Conservation (phyloP, 202 grass and related monocot species). For the Alloteropsis angusta region DNA sequence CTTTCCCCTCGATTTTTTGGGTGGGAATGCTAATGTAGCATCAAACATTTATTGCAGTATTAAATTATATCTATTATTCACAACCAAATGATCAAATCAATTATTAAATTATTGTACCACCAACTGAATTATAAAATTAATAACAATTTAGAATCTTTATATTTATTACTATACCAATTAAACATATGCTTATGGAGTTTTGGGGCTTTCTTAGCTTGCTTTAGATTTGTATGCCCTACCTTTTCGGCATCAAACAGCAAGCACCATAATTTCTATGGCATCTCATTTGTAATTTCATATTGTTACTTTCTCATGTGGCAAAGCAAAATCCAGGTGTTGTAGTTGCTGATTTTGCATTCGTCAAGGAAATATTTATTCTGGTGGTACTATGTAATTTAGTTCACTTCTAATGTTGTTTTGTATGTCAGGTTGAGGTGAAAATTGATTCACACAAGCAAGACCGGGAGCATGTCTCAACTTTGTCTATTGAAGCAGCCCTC, state of each 20-base stretch:
- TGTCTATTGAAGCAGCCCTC: conserved; percentile 72
- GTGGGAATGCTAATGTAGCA: background rate
- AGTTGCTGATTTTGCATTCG: background rate
- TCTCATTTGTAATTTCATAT: background rate
- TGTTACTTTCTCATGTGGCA: conserved; percentile 1
- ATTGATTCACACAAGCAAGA: conserved; percentile 62
- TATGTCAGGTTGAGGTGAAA: conserved; percentile 83
- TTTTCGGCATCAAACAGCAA: background rate
- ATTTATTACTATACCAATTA: background rate
- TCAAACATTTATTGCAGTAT: background rate
- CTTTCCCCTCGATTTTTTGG: background rate
- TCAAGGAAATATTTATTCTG: conserved; percentile 11
- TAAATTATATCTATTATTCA: background rate
- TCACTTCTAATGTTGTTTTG: background rate
- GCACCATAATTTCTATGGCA: background rate
- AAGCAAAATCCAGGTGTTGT: background rate
- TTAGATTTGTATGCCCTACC: background rate
- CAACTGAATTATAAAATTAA: background rate
- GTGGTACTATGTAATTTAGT: background rate
- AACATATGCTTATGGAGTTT: background rate
- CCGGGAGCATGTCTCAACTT: conserved; percentile 39
- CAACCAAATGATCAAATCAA: background rate
- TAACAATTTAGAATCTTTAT: background rate
- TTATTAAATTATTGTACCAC: background rate
- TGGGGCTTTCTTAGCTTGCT: background rate